phyloP scores from a whole-genome alignment of 345 rosid species.

The Rhodamnia rubescens region DNA sequence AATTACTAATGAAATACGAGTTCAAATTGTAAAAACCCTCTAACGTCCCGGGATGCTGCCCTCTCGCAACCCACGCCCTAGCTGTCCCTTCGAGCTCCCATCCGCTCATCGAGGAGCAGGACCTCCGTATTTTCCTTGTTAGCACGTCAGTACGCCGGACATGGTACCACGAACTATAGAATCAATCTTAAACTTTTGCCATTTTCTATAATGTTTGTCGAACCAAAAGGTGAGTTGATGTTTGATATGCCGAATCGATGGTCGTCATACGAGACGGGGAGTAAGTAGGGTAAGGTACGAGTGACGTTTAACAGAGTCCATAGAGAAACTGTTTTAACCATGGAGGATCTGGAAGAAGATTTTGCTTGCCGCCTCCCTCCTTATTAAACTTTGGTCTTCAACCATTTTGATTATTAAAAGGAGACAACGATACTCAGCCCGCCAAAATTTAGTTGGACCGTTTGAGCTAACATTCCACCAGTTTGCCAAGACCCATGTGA shows the following conservation, averaged over 20 bases:
- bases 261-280: neutral
- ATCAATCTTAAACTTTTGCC: neutral
- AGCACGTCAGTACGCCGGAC: neutral
- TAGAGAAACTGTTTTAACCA: neutral
- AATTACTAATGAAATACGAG: too few species aligned
- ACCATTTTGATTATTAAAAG: neutral
- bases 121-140: too few species aligned
- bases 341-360: neutral
- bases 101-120: too few species aligned
- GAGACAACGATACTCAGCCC: neutral
- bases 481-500: neutral
- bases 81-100: too few species aligned
- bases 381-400: neutral
- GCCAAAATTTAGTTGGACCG: neutral
- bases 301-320: neutral
- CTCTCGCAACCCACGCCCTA: too few species aligned
- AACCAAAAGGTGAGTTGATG: neutral
- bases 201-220: neutral
- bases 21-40: too few species aligned
- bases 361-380: neutral
- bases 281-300: neutral
- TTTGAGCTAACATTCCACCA: neutral
- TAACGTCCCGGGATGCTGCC: too few species aligned
- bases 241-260: neutral
- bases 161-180: neutral